Base-by-base conservation (phyloP, 2,329 filamentous ascomycete genomes). In the Aspergillus pseudoterreus region DNA sequence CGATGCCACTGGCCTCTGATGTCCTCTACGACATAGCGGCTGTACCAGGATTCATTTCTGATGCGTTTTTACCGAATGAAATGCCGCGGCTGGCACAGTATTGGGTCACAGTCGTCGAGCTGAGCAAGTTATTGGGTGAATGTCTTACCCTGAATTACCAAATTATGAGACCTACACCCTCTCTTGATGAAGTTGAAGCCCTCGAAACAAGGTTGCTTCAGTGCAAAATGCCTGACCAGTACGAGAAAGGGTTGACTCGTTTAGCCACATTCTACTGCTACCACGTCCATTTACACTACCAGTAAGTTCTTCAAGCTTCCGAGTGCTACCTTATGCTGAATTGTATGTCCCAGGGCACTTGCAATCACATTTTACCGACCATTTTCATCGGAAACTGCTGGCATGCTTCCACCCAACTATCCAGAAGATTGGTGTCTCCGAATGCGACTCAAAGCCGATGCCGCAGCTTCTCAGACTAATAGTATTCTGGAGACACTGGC, bases 341-440 rank as follows among this genome's bases (percentile, higher is more conserved):
- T 12, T n/a, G n/a, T 14, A 12, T 32, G 17, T 14, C 15, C 11
- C 39, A 36, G 15, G 66, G 65, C 33, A 58, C 64, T 9, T 53
- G 66, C 22, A 1, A 58, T 67, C 22, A 59, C 61, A 0, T 63
- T 70, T 24, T 67, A 69, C 45, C 66, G 66, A 0, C 59, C 60
- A 0, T 68, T 54, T 39, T 53, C 59, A 4, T 60, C 56, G 1
- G 57, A 59, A 8, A 15, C 36, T 4, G 62, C 66, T 14, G 64
- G 57, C 5, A 46, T 65, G 5, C 50, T 15, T 11, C 33, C 2
- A 27, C 21, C 22, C 45, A 53, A 6, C 50, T 62, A 32, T 30
- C 33, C 21, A 42, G 59, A 63, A 51, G 43, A 53, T 32, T 30
- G 27, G 27, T 30, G 27, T 30, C 27, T 30, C 9, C 51, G 49